A percentile compares a stretch with the other conserved stretches of the same genome.
These are phyloP conservation scores for Candida oleophila DNA, from an alignment of 805 yeast genomes.

Conservation along the genomic window DNA sequence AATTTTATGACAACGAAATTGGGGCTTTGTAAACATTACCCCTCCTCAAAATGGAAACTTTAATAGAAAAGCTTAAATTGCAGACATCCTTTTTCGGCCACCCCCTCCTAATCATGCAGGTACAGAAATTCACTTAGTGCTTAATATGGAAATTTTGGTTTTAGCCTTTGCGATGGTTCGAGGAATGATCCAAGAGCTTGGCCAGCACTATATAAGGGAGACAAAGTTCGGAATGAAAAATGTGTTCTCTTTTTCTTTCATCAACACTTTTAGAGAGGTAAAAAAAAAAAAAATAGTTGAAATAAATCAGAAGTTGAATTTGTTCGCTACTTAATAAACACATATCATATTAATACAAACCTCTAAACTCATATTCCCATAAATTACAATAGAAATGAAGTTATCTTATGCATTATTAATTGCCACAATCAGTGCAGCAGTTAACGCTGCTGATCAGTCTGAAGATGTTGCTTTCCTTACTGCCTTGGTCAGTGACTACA, in stretches of 20 bases:
- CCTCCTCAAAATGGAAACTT: background rate
- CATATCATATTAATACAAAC: background rate
- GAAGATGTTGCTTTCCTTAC: conserved; percentile 31
- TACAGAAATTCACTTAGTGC: background rate
- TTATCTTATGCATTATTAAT: conserved; percentile 9
- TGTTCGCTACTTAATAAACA: too few relatives aligned
- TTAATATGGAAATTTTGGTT: conserved; percentile 1
- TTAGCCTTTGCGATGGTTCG: background rate
- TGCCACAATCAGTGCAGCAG: conserved; percentile 14
- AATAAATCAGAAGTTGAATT: too few relatives aligned
- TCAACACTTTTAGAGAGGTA: too few relatives aligned
- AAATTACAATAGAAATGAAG: conserved; percentile 16
- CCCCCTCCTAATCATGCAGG: background rate
- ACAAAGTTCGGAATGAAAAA: background rate
- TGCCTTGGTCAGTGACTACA: conserved; percentile 35
- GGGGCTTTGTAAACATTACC: background rate
- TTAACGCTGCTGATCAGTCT: conserved; percentile 18
- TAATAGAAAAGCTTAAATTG: background rate
- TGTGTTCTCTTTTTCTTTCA: too few relatives aligned
- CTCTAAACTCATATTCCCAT: background rate
- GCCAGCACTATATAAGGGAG: background rate
- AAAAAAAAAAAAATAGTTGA: too few relatives aligned
- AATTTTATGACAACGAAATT: background rate
- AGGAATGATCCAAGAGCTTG: background rate
- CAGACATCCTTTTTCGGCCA: background rate